Evolutionary conservation across 441 rosid genomes (phyloP), one percentile per base, ranked within the genome.

Genomic region (Pelargonium citronellum): DNA sequence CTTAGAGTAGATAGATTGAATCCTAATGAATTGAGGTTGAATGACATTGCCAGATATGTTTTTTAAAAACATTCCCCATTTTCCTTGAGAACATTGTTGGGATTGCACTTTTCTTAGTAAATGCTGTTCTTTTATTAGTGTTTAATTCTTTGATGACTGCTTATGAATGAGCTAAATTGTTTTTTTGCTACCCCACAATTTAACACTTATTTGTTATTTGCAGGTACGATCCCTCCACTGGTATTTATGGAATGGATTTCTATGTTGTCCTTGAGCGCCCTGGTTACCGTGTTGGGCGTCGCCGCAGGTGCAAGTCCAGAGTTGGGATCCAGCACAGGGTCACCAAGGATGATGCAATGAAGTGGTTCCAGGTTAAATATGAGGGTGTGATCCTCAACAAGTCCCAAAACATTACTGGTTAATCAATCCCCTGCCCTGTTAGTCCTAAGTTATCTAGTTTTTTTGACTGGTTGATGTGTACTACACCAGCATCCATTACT

Each of bases 181-280:
- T 6, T 39, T 39, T 39, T 39, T 39, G 43, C 43, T 39, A 39
- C 43, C 43, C 43, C 43, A 39, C 43, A 39, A 39, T 39, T 39
- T 7, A 39, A 39, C 9, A 7, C 43, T 7, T 15, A 53, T 53
- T 57, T 57, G 62, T n/a, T 57, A 3, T 57, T 57, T 7, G 0
- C 68, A 93, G 96, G 91, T 91, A 93, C 11, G 97, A 91, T 43
- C 98, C 97, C 15, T 94, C 98, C 0, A 94, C 97, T 0, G 98
- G 97, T 78, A 91, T 94, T 73, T 94, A 91, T n/a, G 97, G 97
- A 11, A 89, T 89, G 95, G 98, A 91, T 75, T 93, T 91, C 83
- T 89, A 74, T 16, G 93, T 93, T 20, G 95, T 91, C 55, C 84
- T 93, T 19, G 98, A 93, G 75, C 93, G 97, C 37, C 91, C 97